Percentiles rank a stretch among this genome's conserved stretches.
Conservation (phyloP, 768 basidiomycete species). For the Pulveroboletus sp. region DNA sequence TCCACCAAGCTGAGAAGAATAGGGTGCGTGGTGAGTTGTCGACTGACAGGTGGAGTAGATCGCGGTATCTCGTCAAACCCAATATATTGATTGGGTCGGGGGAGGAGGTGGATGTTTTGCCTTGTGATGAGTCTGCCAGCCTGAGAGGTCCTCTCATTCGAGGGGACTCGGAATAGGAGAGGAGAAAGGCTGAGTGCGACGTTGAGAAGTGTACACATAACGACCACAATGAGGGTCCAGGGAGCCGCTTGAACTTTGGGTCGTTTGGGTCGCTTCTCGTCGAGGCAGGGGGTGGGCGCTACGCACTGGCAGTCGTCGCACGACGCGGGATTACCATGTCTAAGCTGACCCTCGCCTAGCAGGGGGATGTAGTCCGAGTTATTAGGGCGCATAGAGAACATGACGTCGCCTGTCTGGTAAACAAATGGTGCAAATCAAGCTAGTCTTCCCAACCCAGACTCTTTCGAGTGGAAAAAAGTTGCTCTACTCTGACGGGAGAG, state of each 20-base stretch:
- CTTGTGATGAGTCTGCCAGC: neutral
- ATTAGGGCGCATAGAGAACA: neutral
- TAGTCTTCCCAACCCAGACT: no score
- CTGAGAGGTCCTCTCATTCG: neutral
- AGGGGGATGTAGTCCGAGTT: neutral
- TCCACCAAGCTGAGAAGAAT: neutral
- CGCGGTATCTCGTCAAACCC: neutral
- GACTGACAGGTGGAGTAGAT: neutral
- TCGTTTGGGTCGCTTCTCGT: neutral
- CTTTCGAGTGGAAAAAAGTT: no score
- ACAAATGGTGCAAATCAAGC: no score
- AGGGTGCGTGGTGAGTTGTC: neutral
- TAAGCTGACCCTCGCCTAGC: neutral
- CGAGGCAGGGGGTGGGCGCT: neutral
- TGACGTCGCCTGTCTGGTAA: neutral
- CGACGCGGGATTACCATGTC: neutral
- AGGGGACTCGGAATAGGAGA: neutral
- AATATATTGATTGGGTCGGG: neutral
- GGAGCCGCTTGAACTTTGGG: neutral
- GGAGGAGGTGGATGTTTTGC: neutral
- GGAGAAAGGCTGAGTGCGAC: neutral
- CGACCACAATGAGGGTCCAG: neutral
- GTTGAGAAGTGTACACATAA: neutral
- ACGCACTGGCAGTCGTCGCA: neutral
- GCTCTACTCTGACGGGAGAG: no score